Evolutionary conservation across 495 filamentous ascomycete species (phyloP), one percentile per base, ranked within the genome.

Genomic region (Pyronema domesticum): DNA sequence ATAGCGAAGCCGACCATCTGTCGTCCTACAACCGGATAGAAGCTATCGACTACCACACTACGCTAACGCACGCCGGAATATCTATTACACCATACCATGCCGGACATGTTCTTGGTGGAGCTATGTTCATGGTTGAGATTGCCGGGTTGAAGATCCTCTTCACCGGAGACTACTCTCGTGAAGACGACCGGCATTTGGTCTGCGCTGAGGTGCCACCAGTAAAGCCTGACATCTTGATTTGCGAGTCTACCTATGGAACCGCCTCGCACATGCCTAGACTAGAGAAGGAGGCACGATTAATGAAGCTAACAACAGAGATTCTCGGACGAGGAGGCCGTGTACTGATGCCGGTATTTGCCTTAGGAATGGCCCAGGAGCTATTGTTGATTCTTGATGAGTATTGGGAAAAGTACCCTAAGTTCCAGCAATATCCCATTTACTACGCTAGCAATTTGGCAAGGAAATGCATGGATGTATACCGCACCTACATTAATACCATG

Each of bases 401-500:
- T 69, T 98, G 91, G 91, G 76, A 76, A 46, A 80, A 81, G 37
- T 88, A 96, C 62, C 70, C 76, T 0, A 86, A 95, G 63, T 83
- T 80, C 60, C 89, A 93, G 59, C 85, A 83, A 56, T 80, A 82
- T 15, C 91, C 91, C 14, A 96, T 98, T 52, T 98, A 95, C 71
- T 98, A 95, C 68, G 91, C 91, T 48, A 86, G 82, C 57, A 94
- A 89, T 64, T 75, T 95, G 46, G 91, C 91, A 1, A 73, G 89
- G 58, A 91, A 94, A 67, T 98, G 91, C 65, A 98, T 98, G 91
- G 77, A 94, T 14, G 88, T 98, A 6, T 98, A 98, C 64, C 89
- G 95, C 68, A 98, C 91, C 1, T 96, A 95, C 63, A 83, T 95
- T 55, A 82, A 85, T 51, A 85, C 87, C 23, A 98, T 98, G 91